phyloP scores from a whole-genome alignment of 2,329 filamentous ascomycete species.

The Penicillium sp. region DNA sequence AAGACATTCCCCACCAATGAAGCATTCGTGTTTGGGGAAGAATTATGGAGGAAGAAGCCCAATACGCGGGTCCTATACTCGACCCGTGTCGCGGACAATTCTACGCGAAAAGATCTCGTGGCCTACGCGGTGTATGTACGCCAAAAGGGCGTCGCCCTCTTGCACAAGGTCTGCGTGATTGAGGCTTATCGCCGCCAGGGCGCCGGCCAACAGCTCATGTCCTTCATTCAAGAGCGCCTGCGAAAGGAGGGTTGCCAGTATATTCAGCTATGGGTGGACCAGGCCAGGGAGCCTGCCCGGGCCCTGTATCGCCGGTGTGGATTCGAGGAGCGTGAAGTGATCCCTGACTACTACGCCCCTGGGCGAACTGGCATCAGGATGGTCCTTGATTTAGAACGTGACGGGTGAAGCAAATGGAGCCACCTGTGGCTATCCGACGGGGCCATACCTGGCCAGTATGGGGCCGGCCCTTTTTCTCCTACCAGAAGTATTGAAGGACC shows the following conservation, averaged over 20 bases:
- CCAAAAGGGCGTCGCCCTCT: conserved; percentile 47
- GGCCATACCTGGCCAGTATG: not conserved
- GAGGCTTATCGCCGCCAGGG: conserved; percentile 50
- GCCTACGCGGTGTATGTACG: conserved; percentile 54
- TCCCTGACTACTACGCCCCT: conserved; percentile 54
- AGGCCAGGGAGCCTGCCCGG: conserved; percentile 48
- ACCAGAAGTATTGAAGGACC: not conserved
- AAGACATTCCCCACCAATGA: conserved; percentile 56
- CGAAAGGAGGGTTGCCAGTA: conserved; percentile 50
- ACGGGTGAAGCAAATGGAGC: conserved; percentile 23
- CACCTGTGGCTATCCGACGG: conserved; percentile 24
- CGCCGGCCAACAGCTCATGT: conserved; percentile 50
- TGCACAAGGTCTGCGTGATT: conserved; percentile 57
- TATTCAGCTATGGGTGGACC: conserved; percentile 57
- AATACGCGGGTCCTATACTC: conserved; percentile 49
- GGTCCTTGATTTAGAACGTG: conserved; percentile 39
- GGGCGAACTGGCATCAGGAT: conserved; percentile 52
- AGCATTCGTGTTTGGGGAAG: conserved; percentile 50
- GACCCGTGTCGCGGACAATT: conserved; percentile 19
- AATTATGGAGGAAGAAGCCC: conserved; percentile 51
- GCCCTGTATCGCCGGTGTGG: conserved; percentile 49
- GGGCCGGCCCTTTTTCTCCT: conserved; percentile 1
- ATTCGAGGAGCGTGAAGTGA: conserved; percentile 50
- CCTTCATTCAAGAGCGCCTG: conserved; percentile 46
- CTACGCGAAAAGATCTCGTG: conserved; percentile 32